Percentiles rank a stretch among this genome's conserved stretches.
Evolutionary conservation across 345 rosid species (phyloP).

Genomic region (Psidium friedrichsthalianum): DNA sequence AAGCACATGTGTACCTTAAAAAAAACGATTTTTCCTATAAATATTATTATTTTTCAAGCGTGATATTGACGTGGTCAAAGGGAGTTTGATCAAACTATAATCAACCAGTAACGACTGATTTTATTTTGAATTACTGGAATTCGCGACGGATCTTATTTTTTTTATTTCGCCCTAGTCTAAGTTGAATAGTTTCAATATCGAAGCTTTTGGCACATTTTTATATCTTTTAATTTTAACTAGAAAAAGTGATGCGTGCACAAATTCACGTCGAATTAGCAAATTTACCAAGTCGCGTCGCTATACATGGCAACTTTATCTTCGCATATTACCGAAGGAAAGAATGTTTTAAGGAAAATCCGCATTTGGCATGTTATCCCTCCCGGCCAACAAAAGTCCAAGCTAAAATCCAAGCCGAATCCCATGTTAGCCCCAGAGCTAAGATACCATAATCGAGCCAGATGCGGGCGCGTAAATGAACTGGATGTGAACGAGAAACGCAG

Average conservation of each 20-base stretch:
- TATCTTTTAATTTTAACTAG: not conserved
- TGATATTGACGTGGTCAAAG: not conserved
- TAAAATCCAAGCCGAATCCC: not conserved
- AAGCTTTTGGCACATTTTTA: not conserved
- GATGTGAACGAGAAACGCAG: not conserved
- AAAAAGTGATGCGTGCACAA: not conserved
- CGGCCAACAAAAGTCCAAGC: accelerated
- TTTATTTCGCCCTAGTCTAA: not conserved
- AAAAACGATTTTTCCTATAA: not conserved
- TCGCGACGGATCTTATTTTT: not conserved
- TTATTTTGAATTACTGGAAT: not conserved
- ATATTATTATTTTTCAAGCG: not conserved
- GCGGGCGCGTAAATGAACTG: not conserved
- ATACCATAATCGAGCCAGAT: not conserved
- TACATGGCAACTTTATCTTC: not conserved
- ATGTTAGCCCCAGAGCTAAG: not conserved
- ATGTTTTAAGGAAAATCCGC: not conserved
- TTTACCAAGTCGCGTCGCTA: not conserved
- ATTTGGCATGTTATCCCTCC: not conserved
- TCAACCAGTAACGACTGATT: not conserved
- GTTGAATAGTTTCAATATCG: too few relatives aligned
- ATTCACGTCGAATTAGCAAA: too few relatives aligned
- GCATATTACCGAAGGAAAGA: not conserved
- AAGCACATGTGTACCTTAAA: not conserved
- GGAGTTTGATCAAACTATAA: not conserved